These are phyloP conservation scores for Leptographium wingfieldii DNA, from an alignment of 2,329 filamentous ascomycete genomes.

Conservation along the genomic window DNA sequence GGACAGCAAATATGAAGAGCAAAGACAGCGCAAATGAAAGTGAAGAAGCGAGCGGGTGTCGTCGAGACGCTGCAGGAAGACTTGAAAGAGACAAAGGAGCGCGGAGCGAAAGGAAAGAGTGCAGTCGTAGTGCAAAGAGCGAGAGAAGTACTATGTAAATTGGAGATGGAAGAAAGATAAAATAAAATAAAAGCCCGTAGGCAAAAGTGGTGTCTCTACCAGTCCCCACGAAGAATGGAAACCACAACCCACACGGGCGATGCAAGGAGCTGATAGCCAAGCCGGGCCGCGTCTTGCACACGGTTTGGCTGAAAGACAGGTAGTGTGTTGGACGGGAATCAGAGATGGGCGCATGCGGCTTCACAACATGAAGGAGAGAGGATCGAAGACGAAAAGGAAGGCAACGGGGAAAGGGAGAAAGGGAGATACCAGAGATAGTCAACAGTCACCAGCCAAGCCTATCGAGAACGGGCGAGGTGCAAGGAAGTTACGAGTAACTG, in stretches of 20 bases:
- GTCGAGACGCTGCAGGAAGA: background rate
- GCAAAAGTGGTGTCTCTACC: background rate
- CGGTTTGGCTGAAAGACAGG: slow-evolving; percentile 1
- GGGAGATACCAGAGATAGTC: background rate
- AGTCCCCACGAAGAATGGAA: background rate
- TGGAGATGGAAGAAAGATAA: background rate
- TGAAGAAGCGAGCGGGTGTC: background rate
- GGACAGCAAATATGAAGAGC: background rate
- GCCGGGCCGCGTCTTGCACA: slow-evolving; percentile 3
- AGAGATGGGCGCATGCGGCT: background rate
- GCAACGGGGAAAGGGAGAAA: background rate
- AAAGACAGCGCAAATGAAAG: background rate
- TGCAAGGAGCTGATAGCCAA: background rate
- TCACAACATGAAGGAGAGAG: background rate
- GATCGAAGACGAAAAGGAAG: background rate
- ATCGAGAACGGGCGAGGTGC: background rate
- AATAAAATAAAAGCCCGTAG: background rate
- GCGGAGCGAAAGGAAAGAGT: background rate
- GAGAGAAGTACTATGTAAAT: background rate
- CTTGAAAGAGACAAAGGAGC: background rate
- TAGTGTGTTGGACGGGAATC: background rate
- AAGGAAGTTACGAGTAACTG: background rate
- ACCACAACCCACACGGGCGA: background rate
- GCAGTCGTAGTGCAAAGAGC: background rate
- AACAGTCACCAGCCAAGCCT: background rate